phyloP scores from a whole-genome alignment of 768 basidiomycete species.

The Astraeus odoratus region DNA sequence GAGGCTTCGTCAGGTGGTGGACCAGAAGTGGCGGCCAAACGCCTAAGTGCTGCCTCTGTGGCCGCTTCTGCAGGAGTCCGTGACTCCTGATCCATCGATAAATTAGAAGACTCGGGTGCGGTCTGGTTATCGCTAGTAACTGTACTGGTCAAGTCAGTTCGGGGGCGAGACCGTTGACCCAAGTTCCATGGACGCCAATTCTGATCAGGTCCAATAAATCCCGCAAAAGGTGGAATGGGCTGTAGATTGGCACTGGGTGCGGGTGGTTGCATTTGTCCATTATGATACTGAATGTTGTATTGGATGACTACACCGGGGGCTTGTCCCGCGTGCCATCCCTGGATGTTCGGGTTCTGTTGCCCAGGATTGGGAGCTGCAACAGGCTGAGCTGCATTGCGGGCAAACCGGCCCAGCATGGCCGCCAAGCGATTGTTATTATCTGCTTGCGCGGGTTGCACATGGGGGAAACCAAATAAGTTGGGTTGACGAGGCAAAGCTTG shows the following conservation, averaged over 20 bases:
- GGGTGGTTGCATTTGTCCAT: conserved; percentile 24
- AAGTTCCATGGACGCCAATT: conserved; percentile 62
- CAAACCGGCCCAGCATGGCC: conserved; percentile 42
- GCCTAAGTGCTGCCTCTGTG: conserved; percentile 59
- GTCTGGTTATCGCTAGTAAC: background rate
- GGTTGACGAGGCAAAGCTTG: conserved; percentile 27
- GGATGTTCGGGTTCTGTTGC: conserved; percentile 26
- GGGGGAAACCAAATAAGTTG: conserved; percentile 24
- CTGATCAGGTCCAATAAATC: conserved; percentile 58
- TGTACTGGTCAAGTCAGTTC: background rate
- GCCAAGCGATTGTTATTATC: conserved; percentile 35
- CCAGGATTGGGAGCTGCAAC: conserved; percentile 30
- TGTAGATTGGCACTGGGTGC: conserved; percentile 21
- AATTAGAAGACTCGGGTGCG: conserved; percentile 4
- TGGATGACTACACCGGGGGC: conserved; percentile 50
- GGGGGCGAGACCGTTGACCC: conserved; percentile 19
- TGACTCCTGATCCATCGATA: background rate
- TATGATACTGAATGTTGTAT: conserved; percentile 58
- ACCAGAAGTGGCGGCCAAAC: conserved; percentile 22
- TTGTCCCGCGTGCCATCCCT: conserved; percentile 30
- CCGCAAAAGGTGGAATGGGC: conserved; percentile 48
- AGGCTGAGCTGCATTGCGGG: conserved; percentile 46
- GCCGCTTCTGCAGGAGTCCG: conserved; percentile 47
- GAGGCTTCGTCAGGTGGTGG: conserved; percentile 3
- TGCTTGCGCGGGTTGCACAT: conserved; percentile 28